Conservation (phyloP, 1,139 yeast genomes). For the Saccharomyces hybrid region DNA sequence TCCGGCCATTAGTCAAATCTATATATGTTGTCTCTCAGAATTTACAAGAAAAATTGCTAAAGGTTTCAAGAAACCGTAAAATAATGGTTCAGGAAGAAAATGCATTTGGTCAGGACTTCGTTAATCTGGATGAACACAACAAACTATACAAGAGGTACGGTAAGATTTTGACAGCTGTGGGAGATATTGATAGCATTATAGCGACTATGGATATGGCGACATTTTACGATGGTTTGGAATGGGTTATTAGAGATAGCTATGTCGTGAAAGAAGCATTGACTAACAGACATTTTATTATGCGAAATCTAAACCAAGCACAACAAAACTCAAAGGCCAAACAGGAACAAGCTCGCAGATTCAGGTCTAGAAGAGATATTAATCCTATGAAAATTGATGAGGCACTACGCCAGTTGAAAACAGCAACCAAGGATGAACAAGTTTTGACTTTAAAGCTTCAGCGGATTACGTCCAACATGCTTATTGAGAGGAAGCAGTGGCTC, state of each 20-base stretch:
- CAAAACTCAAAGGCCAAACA: slow-evolving; percentile 63
- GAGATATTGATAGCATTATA: slow-evolving; percentile 70
- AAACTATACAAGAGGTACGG: slow-evolving; percentile 71
- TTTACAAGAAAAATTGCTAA: slow-evolving; percentile 48
- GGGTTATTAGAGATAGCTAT: slow-evolving; percentile 66
- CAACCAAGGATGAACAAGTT: slow-evolving; percentile 70
- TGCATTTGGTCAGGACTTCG: slow-evolving; percentile 58
- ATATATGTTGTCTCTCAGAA: slow-evolving; percentile 58
- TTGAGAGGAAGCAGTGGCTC: slow-evolving; percentile 51
- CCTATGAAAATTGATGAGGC: slow-evolving; percentile 92
- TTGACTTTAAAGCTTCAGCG: slow-evolving; percentile 68
- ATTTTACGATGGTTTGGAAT: slow-evolving; percentile 65
- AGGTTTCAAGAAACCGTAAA: slow-evolving; percentile 48
- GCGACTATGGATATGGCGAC: slow-evolving; percentile 70
- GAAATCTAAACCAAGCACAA: slow-evolving; percentile 78
- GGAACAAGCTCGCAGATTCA: slow-evolving; percentile 64
- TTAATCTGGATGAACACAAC: slow-evolving; percentile 43
- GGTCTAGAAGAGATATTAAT: slow-evolving; percentile 67
- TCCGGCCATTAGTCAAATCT: slow-evolving; percentile 78
- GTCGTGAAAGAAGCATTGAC: slow-evolving; percentile 89
- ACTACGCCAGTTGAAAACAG: slow-evolving; percentile 66
- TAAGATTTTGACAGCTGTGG: slow-evolving; percentile 57
- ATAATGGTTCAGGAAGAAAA: slow-evolving; percentile 49
- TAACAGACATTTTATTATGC: slow-evolving; percentile 83
- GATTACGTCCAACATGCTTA: slow-evolving; percentile 77